These are phyloP conservation scores for Nemania diffusa DNA, from an alignment of 2,329 filamentous ascomycete species.

Conservation along the genomic window DNA sequence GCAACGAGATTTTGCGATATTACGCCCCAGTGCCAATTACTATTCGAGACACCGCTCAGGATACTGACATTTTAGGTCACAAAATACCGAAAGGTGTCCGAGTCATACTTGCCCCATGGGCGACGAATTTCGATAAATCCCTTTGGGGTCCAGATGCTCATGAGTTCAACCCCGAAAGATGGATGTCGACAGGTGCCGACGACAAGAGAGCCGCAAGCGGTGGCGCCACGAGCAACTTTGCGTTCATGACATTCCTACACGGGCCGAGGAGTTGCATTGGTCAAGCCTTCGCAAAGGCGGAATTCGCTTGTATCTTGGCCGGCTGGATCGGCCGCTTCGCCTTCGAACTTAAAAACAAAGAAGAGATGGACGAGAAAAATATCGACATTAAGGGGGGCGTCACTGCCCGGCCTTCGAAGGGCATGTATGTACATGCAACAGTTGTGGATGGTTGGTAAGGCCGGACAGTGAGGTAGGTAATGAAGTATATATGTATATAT, in stretches of 20 bases:
- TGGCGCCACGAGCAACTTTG: constrained; percentile 79
- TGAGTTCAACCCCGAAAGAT: constrained; percentile 82
- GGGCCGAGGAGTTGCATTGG: constrained; percentile 90
- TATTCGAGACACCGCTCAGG: constrained; percentile 64
- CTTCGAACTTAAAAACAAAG: constrained; percentile 65
- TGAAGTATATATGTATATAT: constrained; percentile 18
- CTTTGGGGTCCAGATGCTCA: constrained; percentile 82
- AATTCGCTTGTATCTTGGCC: constrained; percentile 86
- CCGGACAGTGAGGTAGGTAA: neutral
- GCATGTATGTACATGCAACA: constrained; percentile 75
- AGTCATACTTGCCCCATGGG: constrained; percentile 72
- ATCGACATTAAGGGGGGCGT: constrained; percentile 75
- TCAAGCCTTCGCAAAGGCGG: constrained; percentile 79
- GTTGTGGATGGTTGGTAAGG: constrained; percentile 73
- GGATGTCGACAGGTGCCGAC: constrained; percentile 61
- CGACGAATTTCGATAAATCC: constrained; percentile 73
- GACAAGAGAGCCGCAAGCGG: constrained; percentile 67
- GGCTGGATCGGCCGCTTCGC: constrained; percentile 80
- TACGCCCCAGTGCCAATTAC: constrained; percentile 64
- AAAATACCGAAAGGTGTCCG: constrained; percentile 71
- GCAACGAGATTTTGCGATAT: constrained; percentile 56
- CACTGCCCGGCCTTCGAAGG: constrained; percentile 77
- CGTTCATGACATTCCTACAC: constrained; percentile 84
- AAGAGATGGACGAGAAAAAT: constrained; percentile 73
- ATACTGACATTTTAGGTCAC: constrained; percentile 67